Evolutionary conservation across 495 filamentous ascomycete genomes (phyloP), one percentile per base, ranked within the genome.

Genomic region (Aspergillus egyptiacus): DNA sequence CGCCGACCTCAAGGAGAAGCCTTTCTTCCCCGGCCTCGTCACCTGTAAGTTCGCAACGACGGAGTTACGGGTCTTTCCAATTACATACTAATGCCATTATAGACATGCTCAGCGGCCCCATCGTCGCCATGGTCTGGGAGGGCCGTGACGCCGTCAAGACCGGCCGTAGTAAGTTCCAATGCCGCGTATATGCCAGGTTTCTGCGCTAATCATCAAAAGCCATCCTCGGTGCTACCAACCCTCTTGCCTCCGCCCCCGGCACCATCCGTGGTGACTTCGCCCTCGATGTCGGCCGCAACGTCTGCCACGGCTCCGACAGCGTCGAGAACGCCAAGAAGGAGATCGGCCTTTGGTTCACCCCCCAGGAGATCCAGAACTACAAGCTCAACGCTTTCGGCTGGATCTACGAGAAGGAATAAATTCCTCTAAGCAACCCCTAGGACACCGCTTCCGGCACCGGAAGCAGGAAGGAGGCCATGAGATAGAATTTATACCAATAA

Each of bases 251-350:
- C 32, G 80, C 82, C 58, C 93, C 93, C 43, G 93, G 93, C 65
- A 97, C 93, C 73, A 97, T 97, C 76, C 89, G 93, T 76, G 91
- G 91, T 70, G 86, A 90, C 72, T 89, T 63, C 65, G 80, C 80
- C 61, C 79, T 83, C 46, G 87, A 91, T 64, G 87, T 93, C 63
- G 93, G 93, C 75, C 89, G 93, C 68, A 98, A 98, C 80, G 88
- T 98, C 73, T 96, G 93, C 84, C 93, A 98, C 81, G 93, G 93
- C 67, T 95, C 89, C 72, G 93, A 98, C 82, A 81, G 78, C 73
- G 91, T 97, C 72, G 93, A 97, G 81, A 93, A 77, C 76, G 93
- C 93, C 72, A 82, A 97, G 85, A 96, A 96, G 86, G 93, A 98
- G 80, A 98, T 98, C 67, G 85, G 80, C 58, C 84, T 96, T 64